Evolutionary conservation across 768 basidiomycete genomes (phyloP).

Genomic region (Suillus tomentosus): DNA sequence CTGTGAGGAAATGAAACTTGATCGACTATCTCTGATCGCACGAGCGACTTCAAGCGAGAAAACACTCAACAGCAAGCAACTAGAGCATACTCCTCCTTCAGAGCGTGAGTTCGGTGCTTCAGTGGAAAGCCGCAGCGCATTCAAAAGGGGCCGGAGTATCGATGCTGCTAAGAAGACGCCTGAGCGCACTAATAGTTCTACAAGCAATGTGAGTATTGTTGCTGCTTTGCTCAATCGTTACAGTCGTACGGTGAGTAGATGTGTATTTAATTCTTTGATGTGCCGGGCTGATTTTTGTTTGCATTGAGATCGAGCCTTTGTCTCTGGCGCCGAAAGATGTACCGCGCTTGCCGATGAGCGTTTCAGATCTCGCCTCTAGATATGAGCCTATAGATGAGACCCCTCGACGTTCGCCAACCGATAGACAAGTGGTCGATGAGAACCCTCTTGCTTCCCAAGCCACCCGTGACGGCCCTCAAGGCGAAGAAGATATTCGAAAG

Average conservation of each 20-base stretch:
- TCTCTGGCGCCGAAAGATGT: conserved; percentile 63
- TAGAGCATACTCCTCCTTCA: conserved; percentile 13
- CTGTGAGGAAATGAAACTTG: conserved; percentile 16
- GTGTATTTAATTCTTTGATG: conserved; percentile 5
- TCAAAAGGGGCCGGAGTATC: conserved; percentile 29
- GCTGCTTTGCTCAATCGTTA: conserved; percentile 71
- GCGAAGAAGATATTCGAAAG: conserved; percentile 30
- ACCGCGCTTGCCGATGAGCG: conserved; percentile 64
- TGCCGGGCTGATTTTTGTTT: conserved; percentile 11
- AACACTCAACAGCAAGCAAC: conserved; percentile 23
- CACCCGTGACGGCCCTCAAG: conserved; percentile 20
- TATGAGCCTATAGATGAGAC: conserved; percentile 55
- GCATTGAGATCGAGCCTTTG: conserved; percentile 45
- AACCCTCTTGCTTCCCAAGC: conserved; percentile 25
- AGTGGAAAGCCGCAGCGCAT: conserved; percentile 20
- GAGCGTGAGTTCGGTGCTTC: conserved; percentile 39
- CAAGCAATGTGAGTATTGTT: conserved; percentile 60
- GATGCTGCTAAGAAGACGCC: conserved; percentile 37
- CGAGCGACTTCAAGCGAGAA: conserved; percentile 21
- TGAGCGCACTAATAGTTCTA: conserved; percentile 55
- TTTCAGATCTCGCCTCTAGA: conserved; percentile 61
- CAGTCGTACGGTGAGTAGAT: conserved; percentile 50
- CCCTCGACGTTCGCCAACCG: conserved; percentile 42
- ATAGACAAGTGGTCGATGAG: conserved; percentile 27
- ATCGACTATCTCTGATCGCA: conserved; percentile 27